Base-by-base conservation (phyloP, 768 basidiomycete species). In the Podaxis sp. region DNA sequence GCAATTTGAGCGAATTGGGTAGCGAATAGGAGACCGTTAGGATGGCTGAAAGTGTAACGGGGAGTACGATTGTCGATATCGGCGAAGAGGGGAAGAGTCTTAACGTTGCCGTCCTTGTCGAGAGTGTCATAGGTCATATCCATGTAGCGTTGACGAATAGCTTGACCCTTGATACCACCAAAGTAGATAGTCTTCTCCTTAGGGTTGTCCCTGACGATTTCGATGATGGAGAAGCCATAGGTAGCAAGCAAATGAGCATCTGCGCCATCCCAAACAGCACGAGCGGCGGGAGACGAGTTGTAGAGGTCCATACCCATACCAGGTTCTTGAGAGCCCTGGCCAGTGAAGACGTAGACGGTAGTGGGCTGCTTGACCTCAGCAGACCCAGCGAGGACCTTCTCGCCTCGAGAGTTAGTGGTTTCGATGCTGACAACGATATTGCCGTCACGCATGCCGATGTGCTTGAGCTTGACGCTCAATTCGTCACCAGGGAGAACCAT, bases 251-350 rank as follows among this genome's bases (percentile, higher is more conserved):
- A 81, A 73, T 99, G 96, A 49, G 88, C 85, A 70, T 99, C 96
- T 56, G 96, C 96, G 54, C 89, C 88, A 63, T 98, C 96, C 97
- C 97, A 99, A 57, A 98, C 96, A 46, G 94, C 90, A 65, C 92
- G 91, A 59, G 97, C 97, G 19, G 96, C 94, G 49, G 94, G 90
- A 4, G 95, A 98, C 66, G 75, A 85, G 72, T 86, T 90, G 83
- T 98, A 99, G 2, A 99, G 85, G 67, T 98, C 96, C 95, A 99
- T 98, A 19, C 97, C 97, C 97, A 99, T 98, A 19, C 96, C 94
- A 51, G 89, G 88, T 75, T 98, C 96, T 73, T 98, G 96, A 5
- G 96, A 98, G 59, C 96, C 96, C 73, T 98, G 96, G 33, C 96
- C 96, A 43, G 96, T 98, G 82, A 98, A 98, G 67, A 97, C 94